Conservation (phyloP, 1,139 yeast genomes). For the Debaryomyces fabryi region DNA sequence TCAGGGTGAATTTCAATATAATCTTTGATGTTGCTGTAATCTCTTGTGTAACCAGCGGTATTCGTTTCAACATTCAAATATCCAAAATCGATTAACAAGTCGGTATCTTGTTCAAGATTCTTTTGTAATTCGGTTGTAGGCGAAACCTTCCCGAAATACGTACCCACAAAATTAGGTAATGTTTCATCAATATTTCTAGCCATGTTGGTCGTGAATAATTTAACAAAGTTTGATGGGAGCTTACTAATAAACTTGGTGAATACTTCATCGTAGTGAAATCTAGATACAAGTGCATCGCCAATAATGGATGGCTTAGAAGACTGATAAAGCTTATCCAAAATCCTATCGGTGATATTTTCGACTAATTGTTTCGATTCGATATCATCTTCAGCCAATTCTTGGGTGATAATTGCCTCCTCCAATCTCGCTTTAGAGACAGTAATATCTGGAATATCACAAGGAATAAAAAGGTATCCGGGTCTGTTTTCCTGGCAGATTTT, state of each 20-base stretch:
- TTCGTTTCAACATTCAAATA: constrained; percentile 56
- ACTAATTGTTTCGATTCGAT: constrained; percentile 31
- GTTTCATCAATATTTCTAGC: constrained; percentile 68
- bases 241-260: constrained; percentile 50
- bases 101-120: constrained; percentile 41
- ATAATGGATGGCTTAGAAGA: constrained; percentile 63
- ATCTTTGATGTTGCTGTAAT: constrained; percentile 25
- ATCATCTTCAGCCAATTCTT: constrained; percentile 17
- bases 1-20: constrained; percentile 39
- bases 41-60: constrained; percentile 43
- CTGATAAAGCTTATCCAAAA: constrained; percentile 52
- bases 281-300: constrained; percentile 65
- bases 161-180: constrained; percentile 60
- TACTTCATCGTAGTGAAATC: constrained; percentile 48
- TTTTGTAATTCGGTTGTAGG: constrained; percentile 23
- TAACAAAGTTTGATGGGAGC: constrained; percentile 30
- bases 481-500: constrained; percentile 58
- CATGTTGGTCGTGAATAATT: constrained; percentile 39
- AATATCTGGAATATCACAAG: constrained; percentile 64
- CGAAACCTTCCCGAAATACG: constrained; percentile 53
- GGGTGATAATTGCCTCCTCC: constrained; percentile 7
- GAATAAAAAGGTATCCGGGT: constrained; percentile 82
- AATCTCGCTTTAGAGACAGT: constrained; percentile 44
- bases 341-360: constrained; percentile 43
- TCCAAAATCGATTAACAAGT: constrained; percentile 56